Base-by-base conservation (phyloP, 1,284 basidiomycete species). In the Cutaneotrichosporon spelunceum region DNA sequence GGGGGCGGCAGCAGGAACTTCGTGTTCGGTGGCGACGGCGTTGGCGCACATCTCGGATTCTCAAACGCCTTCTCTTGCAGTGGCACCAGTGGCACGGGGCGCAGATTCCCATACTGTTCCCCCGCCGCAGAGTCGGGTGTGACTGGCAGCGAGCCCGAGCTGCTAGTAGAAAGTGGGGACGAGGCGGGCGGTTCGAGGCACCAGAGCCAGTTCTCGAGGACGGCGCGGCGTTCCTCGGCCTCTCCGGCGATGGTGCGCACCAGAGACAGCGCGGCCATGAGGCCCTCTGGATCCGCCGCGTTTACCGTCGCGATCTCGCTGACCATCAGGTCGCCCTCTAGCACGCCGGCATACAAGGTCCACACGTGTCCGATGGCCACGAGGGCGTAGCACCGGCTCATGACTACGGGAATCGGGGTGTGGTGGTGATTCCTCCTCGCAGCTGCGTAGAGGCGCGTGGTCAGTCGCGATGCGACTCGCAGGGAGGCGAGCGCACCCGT, bases 241-340 rank as follows among this genome's bases (percentile, higher is more conserved):
- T 50, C 48, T 6, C 24, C 4, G 21, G 48, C 48, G 27, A 50
- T 50, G 27, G 27, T 16, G 4, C 48, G 13, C 13, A 50, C 48
- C 8, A 50, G 14, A 14, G 26, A 26, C 6, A 50, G 48, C 27
- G 26, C 26, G 13, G 24, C 24, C 48, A 50, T 50, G 24, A 50
- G 27, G 19, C 48, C 48, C 26, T 50, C 48, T 6, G 48, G 48
- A 26, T 50, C 48, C 16, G 27, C 48, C 27, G 48, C 48, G 48
- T 50, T 50, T 26, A 50, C 27, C 24, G 48, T 50, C 26, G 48
- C 27, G 3, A 50, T 19, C 26, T 50, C 48, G 26, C 6, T 19
- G 8, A 50, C 48, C 26, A 29, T 23, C 5, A 50, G 48, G 27
- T 50, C 48, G 48, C 48, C 48, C 48, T 50, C 48, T 19, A 50